Base-by-base conservation (phyloP, 2,329 filamentous ascomycete genomes). In the Cryoendolithus antarcticus region DNA sequence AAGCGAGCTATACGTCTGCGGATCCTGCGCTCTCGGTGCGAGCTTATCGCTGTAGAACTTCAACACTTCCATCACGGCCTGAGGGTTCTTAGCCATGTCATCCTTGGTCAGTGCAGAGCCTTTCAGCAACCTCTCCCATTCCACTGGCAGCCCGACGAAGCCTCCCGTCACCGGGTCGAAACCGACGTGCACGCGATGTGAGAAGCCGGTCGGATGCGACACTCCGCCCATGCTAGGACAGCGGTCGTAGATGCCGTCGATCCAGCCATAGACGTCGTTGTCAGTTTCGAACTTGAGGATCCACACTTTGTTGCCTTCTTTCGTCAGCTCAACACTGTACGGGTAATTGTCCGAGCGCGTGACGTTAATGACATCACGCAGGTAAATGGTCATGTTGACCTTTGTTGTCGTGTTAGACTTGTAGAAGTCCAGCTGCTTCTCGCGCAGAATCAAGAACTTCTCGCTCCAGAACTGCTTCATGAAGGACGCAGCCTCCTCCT, bases 161-260 rank as follows among this genome's bases (percentile, higher is more conserved):
- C 91, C 86, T 47, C 91, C 91, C 2, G 86, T 94, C 53, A 86
- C 81, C 19, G 89, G 86, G 59, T 98, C 91, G 57, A 96, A 98
- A 44, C 91, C 91, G 49, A 98, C 91, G 60, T 98, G 91, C 15
- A 98, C 88, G 34, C 88, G 82, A 60, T 98, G 91, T 15, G 83
- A 86, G 66, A 98, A 98, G 67, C 96, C 95, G 48, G 91, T 96
- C 4, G 91, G 91, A 62, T 96, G 95, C 65, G 89, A 95, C 41
- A 98, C 91, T 51, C 91, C 91, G 45, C 91, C 88, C 86, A 96
- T 94, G 46, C 86, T 89, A 11, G 91, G 91, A 61, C 89, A 96
- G 48, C 89, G 82, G 52, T 89, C 86, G 60, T 96, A 96, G 49
- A 98, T 93, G 60, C 88, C 85, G 62, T 98, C 91, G 55, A 96